These are phyloP conservation scores for Ceratocystis lukuohia DNA, from an alignment of 2,329 filamentous ascomycete species.

Conservation along the genomic window DNA sequence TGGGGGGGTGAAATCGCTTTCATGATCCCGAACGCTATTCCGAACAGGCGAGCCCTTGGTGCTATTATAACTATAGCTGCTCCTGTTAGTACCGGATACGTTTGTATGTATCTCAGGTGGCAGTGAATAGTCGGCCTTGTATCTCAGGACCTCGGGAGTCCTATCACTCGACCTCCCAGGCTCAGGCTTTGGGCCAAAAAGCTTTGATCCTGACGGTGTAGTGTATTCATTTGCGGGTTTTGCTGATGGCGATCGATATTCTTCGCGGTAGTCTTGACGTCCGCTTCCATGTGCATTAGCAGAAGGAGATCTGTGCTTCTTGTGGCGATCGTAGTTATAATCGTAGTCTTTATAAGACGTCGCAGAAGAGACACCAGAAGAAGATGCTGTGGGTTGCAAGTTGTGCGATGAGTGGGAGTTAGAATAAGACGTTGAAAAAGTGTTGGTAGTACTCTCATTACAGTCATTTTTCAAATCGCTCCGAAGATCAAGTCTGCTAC, in stretches of 20 bases:
- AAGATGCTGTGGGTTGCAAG: neutral
- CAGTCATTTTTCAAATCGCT: neutral
- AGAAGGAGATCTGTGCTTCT: slow-evolving; percentile 15
- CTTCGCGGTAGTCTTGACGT: slow-evolving; percentile 11
- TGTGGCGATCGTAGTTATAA: slow-evolving; percentile 7
- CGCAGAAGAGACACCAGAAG: neutral
- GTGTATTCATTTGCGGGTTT: slow-evolving; percentile 14
- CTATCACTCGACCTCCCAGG: slow-evolving; percentile 11
- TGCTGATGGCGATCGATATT: slow-evolving; percentile 14
- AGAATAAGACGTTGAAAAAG: slow-evolving; percentile 4
- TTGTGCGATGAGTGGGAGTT: slow-evolving; percentile 13
- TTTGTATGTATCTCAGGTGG: slow-evolving; percentile 12
- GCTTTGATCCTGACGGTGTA: slow-evolving; percentile 7
- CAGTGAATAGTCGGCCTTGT: slow-evolving; percentile 7
- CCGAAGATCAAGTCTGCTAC: slow-evolving; percentile 13
- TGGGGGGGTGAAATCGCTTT: slow-evolving; percentile 3
- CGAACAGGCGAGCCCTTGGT: slow-evolving; percentile 12
- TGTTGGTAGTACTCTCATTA: slow-evolving; percentile 8
- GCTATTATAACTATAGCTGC: neutral
- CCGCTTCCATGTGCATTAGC: neutral
- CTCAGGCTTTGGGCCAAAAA: slow-evolving; percentile 19
- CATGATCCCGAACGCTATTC: neutral
- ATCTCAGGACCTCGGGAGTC: slow-evolving; percentile 7
- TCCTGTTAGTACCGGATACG: neutral
- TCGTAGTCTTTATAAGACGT: slow-evolving; percentile 6